Percentiles rank a stretch among this genome's conserved stretches.
phyloP scores from a whole-genome alignment of 2,329 filamentous ascomycete genomes.

The Colletotrichum truncatum region DNA sequence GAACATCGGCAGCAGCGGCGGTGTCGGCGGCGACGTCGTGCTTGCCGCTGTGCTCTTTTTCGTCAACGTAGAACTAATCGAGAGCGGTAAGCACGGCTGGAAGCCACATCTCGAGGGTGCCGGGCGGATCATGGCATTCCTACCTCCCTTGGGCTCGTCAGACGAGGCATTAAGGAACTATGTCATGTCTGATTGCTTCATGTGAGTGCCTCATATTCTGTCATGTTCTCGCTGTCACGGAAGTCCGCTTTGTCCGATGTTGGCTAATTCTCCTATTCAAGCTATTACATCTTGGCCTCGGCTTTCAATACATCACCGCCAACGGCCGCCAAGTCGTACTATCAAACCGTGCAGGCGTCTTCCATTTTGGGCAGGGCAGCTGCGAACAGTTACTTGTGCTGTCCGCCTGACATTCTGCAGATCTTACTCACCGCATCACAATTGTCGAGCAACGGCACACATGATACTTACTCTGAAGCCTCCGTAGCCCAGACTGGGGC shows the following conservation, averaged over 20 bases:
- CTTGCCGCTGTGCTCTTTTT: slow-evolving; percentile 58
- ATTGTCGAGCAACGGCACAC: slow-evolving; percentile 43
- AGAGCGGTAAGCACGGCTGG: slow-evolving; percentile 58
- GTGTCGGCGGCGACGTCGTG: slow-evolving; percentile 48
- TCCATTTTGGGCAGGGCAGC: slow-evolving; percentile 49
- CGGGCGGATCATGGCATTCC: slow-evolving; percentile 50
- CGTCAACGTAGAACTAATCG: slow-evolving; percentile 60
- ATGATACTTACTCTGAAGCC: slow-evolving; percentile 38
- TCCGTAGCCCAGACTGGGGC: slow-evolving; percentile 41
- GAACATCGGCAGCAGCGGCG: slow-evolving; percentile 40
- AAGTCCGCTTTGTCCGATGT: not conserved
- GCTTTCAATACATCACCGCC: slow-evolving; percentile 48
- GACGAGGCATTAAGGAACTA: slow-evolving; percentile 52
- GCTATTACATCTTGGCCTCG: slow-evolving; percentile 56
- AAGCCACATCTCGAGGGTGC: slow-evolving; percentile 57
- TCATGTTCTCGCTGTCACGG: not conserved
- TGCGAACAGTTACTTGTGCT: slow-evolving; percentile 57
- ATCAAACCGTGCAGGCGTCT: slow-evolving; percentile 47
- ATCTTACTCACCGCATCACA: slow-evolving; percentile 53
- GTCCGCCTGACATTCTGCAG: slow-evolving; percentile 52
- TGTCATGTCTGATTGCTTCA: slow-evolving; percentile 58
- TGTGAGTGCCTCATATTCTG: slow-evolving; percentile 38
- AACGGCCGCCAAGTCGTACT: slow-evolving; percentile 41
- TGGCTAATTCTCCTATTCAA: slow-evolving; percentile 31
- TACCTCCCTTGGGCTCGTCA: slow-evolving; percentile 43